phyloP scores from a whole-genome alignment of 2,329 filamentous ascomycete genomes.

The Nectriaceae sp. region DNA sequence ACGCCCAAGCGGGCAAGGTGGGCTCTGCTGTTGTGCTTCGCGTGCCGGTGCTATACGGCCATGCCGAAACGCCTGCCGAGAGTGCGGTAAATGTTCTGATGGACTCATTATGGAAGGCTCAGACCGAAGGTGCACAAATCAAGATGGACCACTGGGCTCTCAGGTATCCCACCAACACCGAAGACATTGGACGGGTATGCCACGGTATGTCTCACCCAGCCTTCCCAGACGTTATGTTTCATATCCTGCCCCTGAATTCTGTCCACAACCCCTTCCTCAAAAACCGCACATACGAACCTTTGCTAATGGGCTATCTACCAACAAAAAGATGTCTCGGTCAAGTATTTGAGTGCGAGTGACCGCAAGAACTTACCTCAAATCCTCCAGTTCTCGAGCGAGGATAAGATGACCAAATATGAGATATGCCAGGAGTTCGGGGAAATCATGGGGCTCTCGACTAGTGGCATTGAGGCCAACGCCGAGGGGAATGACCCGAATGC shows the following conservation, averaged over 20 bases:
- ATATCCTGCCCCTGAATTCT: background rate
- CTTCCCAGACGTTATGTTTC: slow-evolving; percentile 11
- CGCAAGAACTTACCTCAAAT: slow-evolving; percentile 62
- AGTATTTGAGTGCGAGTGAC: slow-evolving; percentile 60
- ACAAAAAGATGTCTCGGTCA: slow-evolving; percentile 64
- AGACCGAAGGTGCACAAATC: slow-evolving; percentile 61
- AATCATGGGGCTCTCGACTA: slow-evolving; percentile 73
- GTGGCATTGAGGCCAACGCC: slow-evolving; percentile 68
- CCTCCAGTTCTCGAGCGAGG: slow-evolving; percentile 85
- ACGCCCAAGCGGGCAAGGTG: slow-evolving; percentile 45
- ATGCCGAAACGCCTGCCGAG: slow-evolving; percentile 69
- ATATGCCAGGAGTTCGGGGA: slow-evolving; percentile 79
- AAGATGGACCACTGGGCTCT: slow-evolving; percentile 87
- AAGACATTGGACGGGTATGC: slow-evolving; percentile 80
- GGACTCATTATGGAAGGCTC: slow-evolving; percentile 73
- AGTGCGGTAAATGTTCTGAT: slow-evolving; percentile 83
- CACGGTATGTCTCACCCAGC: slow-evolving; percentile 50
- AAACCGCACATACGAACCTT: background rate
- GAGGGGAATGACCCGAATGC: slow-evolving; percentile 73
- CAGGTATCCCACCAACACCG: slow-evolving; percentile 85
- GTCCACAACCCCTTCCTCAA: background rate
- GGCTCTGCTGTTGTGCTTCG: slow-evolving; percentile 70
- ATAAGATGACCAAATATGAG: slow-evolving; percentile 85
- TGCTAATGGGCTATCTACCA: background rate
- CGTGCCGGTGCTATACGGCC: slow-evolving; percentile 83